phyloP scores from a whole-genome alignment of 2,329 filamentous ascomycete species.

The Ophiostoma sp. region DNA sequence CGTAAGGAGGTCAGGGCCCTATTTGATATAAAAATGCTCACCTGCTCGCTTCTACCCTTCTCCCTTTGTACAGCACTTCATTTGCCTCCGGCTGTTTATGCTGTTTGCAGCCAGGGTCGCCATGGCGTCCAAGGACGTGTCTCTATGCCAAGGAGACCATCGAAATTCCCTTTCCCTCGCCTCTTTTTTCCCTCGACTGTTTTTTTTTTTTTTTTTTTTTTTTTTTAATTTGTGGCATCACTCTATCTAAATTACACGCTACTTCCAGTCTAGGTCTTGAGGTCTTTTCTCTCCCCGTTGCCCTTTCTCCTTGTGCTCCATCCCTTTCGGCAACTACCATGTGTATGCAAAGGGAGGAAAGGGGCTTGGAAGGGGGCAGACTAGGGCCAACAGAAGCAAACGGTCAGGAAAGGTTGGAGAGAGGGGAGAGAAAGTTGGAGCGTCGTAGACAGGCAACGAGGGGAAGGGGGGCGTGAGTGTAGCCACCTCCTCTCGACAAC shows the following conservation, averaged over 20 bases:
- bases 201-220: too few species aligned
- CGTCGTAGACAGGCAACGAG: not conserved
- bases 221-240: not conserved
- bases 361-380: not conserved
- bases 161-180: not conserved
- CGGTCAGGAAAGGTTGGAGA: not conserved
- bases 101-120: not conserved
- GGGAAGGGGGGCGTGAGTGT: not conserved
- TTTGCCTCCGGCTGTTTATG: conserved; percentile 5
- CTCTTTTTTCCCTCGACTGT: not conserved
- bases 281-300: not conserved
- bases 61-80: not conserved
- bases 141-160: not conserved
- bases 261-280: not conserved
- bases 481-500: not conserved
- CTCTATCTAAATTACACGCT: not conserved
- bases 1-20: not conserved
- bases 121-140: not conserved
- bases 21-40: not conserved
- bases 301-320: too few species aligned
- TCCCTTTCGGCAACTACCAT: conserved; percentile 10
- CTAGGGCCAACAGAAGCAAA: not conserved
- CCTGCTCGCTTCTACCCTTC: not conserved
- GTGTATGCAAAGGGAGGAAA: not conserved
- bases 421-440: not conserved